Base-by-base conservation (phyloP, 2,329 filamentous ascomycete species). In the Pseudopyricularia javanii region DNA sequence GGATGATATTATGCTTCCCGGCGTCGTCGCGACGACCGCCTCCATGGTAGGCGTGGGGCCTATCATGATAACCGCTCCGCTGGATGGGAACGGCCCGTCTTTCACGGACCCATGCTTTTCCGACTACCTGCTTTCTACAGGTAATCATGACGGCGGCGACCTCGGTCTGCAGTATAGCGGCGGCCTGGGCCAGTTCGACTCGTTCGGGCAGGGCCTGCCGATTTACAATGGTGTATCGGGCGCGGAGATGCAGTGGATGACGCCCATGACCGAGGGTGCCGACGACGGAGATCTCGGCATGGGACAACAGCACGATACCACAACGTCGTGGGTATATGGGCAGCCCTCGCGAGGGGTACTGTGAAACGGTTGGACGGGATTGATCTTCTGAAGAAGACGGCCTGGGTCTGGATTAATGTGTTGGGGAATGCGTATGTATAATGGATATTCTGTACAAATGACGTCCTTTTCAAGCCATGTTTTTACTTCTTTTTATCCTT, bases 241-340 rank as follows among this genome's bases (percentile, higher is more conserved):
- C n/a, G 30, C 32, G 4, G 22, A 34, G 12, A 26, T 50, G 32
- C 30, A 28, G 15, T 26, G 34, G 32, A 26, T 28, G 33, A 34
- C 34, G 32, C 49, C 49, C 22, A 37, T 50, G 33, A 11, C 20
- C 7, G 24, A 26, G 20, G 33, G 32, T 9, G 49, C 22, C 49
- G 11, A 26, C 22, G 20, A 34, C 15, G 49, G 24, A 9, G 24
- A 35, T 22, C 49, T 35, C 5, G 33, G 34, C 32, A 17, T 22
- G 7, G 40, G 40, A n/a, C 49, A 35, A n/a, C 49, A 35, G 32
- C 49, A 50, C 4, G 49, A 50, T 17, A 50, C 12, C 49, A 50
- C 49, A 9, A 50, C 26, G n/a, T 32, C 49, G 14, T 50, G 49
- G 49, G 49, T 50, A 14, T 50, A 50, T 11, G 34, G 49, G 22